Percentiles rank a stretch among this genome's conserved stretches.
phyloP scores from a whole-genome alignment of 768 basidiomycete genomes.

The Kwoniella heveanensis region DNA sequence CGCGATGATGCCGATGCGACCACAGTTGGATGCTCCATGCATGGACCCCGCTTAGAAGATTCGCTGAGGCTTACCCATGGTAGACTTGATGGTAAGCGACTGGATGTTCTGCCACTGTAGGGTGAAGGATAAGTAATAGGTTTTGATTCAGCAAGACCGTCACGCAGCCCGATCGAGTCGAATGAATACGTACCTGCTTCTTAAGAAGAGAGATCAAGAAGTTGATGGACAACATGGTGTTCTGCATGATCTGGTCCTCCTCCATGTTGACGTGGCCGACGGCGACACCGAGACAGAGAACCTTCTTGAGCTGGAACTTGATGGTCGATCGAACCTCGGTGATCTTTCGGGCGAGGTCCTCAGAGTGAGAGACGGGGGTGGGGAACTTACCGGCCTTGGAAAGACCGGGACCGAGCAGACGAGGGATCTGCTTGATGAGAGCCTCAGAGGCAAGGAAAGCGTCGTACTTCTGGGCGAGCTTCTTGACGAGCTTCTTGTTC shows the following conservation, averaged over 20 bases:
- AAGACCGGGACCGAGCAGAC: conserved; percentile 98
- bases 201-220: conserved; percentile 98
- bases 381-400: conserved; percentile 99
- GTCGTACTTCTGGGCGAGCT: conserved; percentile 99
- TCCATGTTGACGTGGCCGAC: conserved; percentile 97
- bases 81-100: conserved; percentile 96
- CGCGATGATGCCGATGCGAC: conserved; percentile 9
- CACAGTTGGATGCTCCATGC: conserved; percentile 1
- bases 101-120: conserved; percentile 87
- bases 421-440: conserved; percentile 99
- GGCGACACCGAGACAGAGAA: conserved; percentile 97
- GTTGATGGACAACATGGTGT: conserved; percentile 99
- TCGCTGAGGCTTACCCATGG: conserved; percentile 98
- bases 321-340: conserved; percentile 96
- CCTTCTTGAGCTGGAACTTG: conserved; percentile 99
- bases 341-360: conserved; percentile 87
- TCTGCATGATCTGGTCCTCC: conserved; percentile 93
- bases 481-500: conserved; percentile 99
- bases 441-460: conserved; percentile 97
- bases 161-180: too few relatives aligned
- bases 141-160: too few relatives aligned
- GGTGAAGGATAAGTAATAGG: conserved; percentile 3
- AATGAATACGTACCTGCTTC: conserved; percentile 62
- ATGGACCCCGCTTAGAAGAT: conserved; percentile 67
- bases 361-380: conserved; percentile 87